Percentiles rank a stretch among this genome's conserved stretches.
These are phyloP conservation scores for Arabidopsis arenosa DNA, from an alignment of 345 rosid species.

Conservation along the genomic window DNA sequence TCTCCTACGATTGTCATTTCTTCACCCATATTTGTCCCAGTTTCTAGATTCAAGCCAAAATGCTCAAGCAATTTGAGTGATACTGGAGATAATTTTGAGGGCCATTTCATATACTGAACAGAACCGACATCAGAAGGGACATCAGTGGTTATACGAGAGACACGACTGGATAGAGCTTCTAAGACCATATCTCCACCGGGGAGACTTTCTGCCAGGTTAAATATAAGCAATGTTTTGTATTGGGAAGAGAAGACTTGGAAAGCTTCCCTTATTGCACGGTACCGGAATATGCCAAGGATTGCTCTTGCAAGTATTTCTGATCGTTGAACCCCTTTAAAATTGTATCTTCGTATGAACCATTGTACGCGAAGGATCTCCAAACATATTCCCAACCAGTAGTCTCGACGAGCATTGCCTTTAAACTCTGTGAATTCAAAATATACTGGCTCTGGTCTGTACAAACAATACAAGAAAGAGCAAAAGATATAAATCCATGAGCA, in stretches of 20 bases:
- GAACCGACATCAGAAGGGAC: constrained; percentile 42
- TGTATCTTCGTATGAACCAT: constrained; percentile 66
- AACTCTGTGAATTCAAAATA: constrained; percentile 93
- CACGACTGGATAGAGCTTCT: constrained; percentile 67
- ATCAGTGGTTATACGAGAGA: constrained; percentile 56
- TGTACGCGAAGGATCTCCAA: constrained; percentile 81
- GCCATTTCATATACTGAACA: constrained; percentile 57
- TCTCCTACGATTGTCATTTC: constrained; percentile 59
- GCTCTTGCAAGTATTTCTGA: constrained; percentile 82
- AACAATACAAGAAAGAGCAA: constrained; percentile 24
- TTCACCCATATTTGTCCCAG: constrained; percentile 51
- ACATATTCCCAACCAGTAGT: constrained; percentile 89
- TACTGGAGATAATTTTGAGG: constrained; percentile 58
- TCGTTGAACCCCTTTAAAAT: constrained; percentile 66
- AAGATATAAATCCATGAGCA: constrained; percentile 20
- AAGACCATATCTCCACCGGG: constrained; percentile 85
- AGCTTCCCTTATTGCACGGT: constrained; percentile 80
- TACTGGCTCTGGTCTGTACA: constrained; percentile 73
- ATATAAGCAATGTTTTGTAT: constrained; percentile 78
- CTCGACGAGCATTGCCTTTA: constrained; percentile 88
- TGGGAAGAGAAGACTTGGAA: constrained; percentile 76
- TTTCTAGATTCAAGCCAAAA: constrained; percentile 66
- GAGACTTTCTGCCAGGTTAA: constrained; percentile 91
- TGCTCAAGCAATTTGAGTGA: constrained; percentile 63
- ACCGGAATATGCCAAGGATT: constrained; percentile 71